Evolutionary conservation across 2,329 filamentous ascomycete species (phyloP), one percentile per base, ranked within the genome.

Genomic region (Trichoderma afroharzianum): DNA sequence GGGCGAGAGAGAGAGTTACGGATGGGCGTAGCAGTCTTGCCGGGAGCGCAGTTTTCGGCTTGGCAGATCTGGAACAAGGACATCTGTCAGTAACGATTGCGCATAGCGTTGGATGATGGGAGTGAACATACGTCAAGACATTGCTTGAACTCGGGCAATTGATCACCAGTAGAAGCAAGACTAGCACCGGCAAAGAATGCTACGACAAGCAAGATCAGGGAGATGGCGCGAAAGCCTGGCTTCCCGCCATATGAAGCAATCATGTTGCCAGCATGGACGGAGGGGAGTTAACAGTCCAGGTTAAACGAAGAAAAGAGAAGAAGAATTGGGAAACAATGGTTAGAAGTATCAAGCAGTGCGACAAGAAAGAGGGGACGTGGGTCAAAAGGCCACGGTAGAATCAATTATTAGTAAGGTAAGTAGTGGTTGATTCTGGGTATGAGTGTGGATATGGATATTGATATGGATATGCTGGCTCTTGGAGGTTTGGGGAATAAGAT

Each of bases 91-190:
- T 32, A 39, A 57, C 32, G 32, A 33, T 63, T 43, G 68, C 59
- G 59, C 47, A 30, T 26, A 4, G 15, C 21, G 1, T 55, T 8
- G n/a, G 9, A 24, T 18, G 1, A 9, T 15, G 30, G 18, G 26
- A 8, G 21, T 2, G 8, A 21, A 61, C 76, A 73, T 73, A 97
- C 95, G 85, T 93, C 83, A 68, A 98, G 89, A 80, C 96, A 99
- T 81, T 94, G 86, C 79, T 87, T 88, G 80, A 99, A 99, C 78
- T 97, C 94, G 21, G 93, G 93, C 72, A 97, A 85, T 70, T 90
- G 88, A 81, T 99, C 96, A 75, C 96, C 96, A 63, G 90, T 77
- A 5, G 95, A 98, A 32, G 94, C 96, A 68, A 85, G 82, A 18
- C 85, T 85, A n/a, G 81, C 80, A 66, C 76, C 77, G 36, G 82